Conservation (phyloP, 345 rosid species). For the Cardamine resedifolia region DNA sequence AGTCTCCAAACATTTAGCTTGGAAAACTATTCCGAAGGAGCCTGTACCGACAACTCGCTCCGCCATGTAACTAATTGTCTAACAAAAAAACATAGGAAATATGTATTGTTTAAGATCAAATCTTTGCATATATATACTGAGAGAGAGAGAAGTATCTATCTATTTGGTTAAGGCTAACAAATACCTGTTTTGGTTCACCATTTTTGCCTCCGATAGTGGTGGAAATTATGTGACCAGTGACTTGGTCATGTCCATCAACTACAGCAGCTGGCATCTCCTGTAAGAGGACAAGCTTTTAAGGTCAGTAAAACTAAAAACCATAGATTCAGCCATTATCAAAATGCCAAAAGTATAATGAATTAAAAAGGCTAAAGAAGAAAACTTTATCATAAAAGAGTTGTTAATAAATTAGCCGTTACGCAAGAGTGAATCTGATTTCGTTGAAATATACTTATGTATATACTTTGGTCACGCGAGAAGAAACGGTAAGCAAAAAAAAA, state of each 20-base stretch:
- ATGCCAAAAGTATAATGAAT: slow-evolving; percentile 1
- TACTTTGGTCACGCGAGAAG: slow-evolving; percentile 26
- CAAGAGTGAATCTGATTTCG: slow-evolving; percentile 11
- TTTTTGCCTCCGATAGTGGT: slow-evolving; percentile 91
- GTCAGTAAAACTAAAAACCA: slow-evolving; percentile 5
- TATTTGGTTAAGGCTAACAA: background rate
- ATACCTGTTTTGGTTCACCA: slow-evolving; percentile 88
- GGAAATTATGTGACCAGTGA: slow-evolving; percentile 86
- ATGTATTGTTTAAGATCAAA: background rate
- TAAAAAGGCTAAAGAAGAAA: slow-evolving; percentile 15
- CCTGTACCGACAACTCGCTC: slow-evolving; percentile 90
- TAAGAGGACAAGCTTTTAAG: slow-evolving; percentile 24
- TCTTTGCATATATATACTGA: background rate
- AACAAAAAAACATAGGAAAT: background rate
- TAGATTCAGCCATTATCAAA: background rate
- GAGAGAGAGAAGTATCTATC: background rate
- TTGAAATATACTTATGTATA: background rate
- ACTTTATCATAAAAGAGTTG: slow-evolving; percentile 26
- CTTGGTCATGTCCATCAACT: slow-evolving; percentile 67
- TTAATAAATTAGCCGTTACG: slow-evolving; percentile 29
- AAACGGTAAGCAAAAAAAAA: background rate
- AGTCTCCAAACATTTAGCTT: slow-evolving; percentile 87
- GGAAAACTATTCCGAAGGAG: slow-evolving; percentile 84
- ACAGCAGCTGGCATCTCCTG: slow-evolving; percentile 78
- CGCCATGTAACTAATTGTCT: slow-evolving; percentile 94